Evolutionary conservation across 1,284 basidiomycete genomes (phyloP).

Genomic region (Naganishia liquefaciens): DNA sequence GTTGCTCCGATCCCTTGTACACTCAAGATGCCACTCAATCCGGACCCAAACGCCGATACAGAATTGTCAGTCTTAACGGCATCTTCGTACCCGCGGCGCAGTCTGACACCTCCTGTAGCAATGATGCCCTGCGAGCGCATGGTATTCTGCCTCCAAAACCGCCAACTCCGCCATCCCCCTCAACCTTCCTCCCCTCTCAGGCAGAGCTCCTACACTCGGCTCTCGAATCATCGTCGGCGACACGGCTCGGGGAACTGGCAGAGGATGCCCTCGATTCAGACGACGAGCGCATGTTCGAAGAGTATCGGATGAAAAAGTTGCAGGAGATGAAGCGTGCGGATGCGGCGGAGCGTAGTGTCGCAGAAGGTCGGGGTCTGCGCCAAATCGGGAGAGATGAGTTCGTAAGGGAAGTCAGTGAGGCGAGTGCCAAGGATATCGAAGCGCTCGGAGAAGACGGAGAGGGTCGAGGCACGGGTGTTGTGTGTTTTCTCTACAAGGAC

Average conservation of each 20-base stretch:
- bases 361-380: slow-evolving; percentile 61
- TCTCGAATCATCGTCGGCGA: slow-evolving; percentile 61
- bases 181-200: slow-evolving; percentile 55
- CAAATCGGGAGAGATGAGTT: slow-evolving; percentile 93
- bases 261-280: slow-evolving; percentile 74
- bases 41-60: slow-evolving; percentile 70
- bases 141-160: slow-evolving; percentile 81
- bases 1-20: too few relatives aligned
- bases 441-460: slow-evolving; percentile 46
- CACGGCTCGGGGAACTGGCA: slow-evolving; percentile 66
- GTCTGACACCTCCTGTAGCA: slow-evolving; percentile 58
- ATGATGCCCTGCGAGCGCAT: slow-evolving; percentile 86
- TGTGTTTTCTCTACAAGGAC: slow-evolving; percentile 61
- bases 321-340: slow-evolving; percentile 66
- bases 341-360: slow-evolving; percentile 73
- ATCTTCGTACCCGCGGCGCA: neutral
- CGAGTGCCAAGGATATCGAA: slow-evolving; percentile 65
- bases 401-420: slow-evolving; percentile 90
- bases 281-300: slow-evolving; percentile 71
- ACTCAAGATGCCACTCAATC: slow-evolving; percentile 21
- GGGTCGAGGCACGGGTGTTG: slow-evolving; percentile 58
- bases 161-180: slow-evolving; percentile 68
- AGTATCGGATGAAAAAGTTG: slow-evolving; percentile 67
- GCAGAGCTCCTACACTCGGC: slow-evolving; percentile 54
- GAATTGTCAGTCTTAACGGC: slow-evolving; percentile 79